Base-by-base conservation (phyloP, 148 eudicot species). In the Heliosperma pusillum region DNA sequence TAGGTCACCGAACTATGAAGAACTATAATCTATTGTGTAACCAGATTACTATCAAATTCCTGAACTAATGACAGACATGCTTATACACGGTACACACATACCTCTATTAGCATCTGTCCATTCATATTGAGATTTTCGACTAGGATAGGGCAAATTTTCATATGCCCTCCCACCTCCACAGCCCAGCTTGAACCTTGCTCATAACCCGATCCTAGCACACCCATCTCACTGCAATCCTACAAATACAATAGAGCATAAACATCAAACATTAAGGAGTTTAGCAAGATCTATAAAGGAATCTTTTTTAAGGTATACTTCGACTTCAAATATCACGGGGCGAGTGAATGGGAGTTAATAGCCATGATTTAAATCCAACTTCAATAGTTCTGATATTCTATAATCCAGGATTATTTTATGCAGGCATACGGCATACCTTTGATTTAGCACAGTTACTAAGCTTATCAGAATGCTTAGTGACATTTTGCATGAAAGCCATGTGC, bases 171-270 rank as follows among this genome's bases (percentile, higher is more conserved):
- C 57, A 93, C 91, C 87, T 93, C 98, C 79, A 93, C 84, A 9
- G 93, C 97, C 97, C 95, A 93, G 92, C 95, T 93, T 71, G 98
- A 91, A 76, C 98, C 97, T 76, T 91, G 97, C 78, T 89, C 90
- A 70, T 75, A 60, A 70, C 77, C 78, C 30, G 90, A 74, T 78
- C 89, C 89, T 70, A 52, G 77, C 27, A 76, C 74, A 74, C 86
- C 85, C 42, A 80, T 74, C 60, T 86, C 94, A 79, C 82, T 83
- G 40, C 74, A 74, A 75, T 86, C 85, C 98, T 93, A 82, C 77
- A 81, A 72, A 71, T 66, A 82, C 45, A 33, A 27, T 36, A 47
- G 52, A 62, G 53, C 53, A 66, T 72, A 73, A 80, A 67, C 70
- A 26, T 72, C 76, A 42, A 47, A 50, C 12, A 10, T 64, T 47